Percentiles rank a stretch among this genome's conserved stretches.
Evolutionary conservation across 139 green algal species (phyloP).

Genomic region (Coelastrella sp.): DNA sequence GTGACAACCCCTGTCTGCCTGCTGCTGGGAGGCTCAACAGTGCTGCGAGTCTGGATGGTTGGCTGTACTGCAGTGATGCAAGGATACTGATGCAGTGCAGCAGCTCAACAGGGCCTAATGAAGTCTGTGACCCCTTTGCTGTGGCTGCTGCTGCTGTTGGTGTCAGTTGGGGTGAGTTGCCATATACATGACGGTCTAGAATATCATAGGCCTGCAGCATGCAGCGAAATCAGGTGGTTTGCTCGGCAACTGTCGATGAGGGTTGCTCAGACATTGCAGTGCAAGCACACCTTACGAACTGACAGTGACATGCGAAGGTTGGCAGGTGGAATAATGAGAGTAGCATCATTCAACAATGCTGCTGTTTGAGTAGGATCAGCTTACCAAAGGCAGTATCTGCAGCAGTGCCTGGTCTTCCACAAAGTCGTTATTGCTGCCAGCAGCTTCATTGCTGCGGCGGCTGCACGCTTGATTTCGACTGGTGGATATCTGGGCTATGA

Average conservation of each 20-base stretch:
- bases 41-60: slow-evolving; percentile 2
- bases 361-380: too few relatives aligned
- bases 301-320: too few relatives aligned
- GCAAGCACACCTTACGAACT: too few relatives aligned
- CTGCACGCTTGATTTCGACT: slow-evolving; percentile 11
- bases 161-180: too few relatives aligned
- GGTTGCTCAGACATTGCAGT: too few relatives aligned
- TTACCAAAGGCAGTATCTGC: slow-evolving; percentile 25
- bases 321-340: too few relatives aligned
- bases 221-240: neutral
- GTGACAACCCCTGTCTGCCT: neutral
- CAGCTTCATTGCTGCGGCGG: neutral
- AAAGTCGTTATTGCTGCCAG: slow-evolving; percentile 2
- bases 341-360: too few relatives aligned
- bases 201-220: slow-evolving; percentile 22
- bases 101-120: neutral
- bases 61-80: slow-evolving; percentile 33
- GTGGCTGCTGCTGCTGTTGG: neutral
- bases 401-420: slow-evolving; percentile 33
- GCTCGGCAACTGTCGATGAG: too few relatives aligned
- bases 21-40: neutral
- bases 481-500: slow-evolving; percentile 5
- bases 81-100: slow-evolving; percentile 37
- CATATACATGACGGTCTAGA: too few relatives aligned
- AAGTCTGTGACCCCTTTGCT: neutral